These are phyloP conservation scores for Stellera chamaejasme DNA, from an alignment of 345 rosid genomes.

Conservation along the genomic window DNA sequence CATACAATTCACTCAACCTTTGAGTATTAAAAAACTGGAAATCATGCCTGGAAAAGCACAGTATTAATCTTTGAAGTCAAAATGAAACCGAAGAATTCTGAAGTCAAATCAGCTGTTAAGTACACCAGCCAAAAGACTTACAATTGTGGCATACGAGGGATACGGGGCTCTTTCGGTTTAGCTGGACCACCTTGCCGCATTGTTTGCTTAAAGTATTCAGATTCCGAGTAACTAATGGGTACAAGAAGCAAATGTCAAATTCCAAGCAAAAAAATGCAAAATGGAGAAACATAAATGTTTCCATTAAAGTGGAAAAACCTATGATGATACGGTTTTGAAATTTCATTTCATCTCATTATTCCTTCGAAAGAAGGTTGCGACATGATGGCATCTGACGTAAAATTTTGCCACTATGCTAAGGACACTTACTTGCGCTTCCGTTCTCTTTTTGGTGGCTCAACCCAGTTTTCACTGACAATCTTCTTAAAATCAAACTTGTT, in stretches of 20 bases:
- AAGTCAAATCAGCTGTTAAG: not conserved
- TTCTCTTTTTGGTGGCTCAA: slow-evolving; percentile 98
- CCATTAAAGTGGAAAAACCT: no score
- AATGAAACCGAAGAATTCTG: slow-evolving; percentile 9
- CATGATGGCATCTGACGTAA: no score
- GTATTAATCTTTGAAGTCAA: not conserved
- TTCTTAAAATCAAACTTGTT: slow-evolving; percentile 90
- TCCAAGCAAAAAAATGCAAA: not conserved
- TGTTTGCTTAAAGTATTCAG: slow-evolving; percentile 94
- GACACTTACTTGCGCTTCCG: slow-evolving; percentile 94
- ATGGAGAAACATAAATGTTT: not conserved
- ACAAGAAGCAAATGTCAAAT: slow-evolving; percentile 4
- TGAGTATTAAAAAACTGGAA: slow-evolving; percentile 96
- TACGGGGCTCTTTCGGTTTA: slow-evolving; percentile 93
- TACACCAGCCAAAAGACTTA: slow-evolving; percentile 25
- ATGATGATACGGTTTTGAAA: no score
- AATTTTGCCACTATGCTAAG: no score
- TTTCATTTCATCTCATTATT: no score
- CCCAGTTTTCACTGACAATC: slow-evolving; percentile 92
- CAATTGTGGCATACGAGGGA: slow-evolving; percentile 99
- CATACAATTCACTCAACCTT: slow-evolving; percentile 90
- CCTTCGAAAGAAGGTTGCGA: no score
- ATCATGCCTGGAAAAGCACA: slow-evolving; percentile 60
- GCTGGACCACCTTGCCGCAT: slow-evolving; percentile 93
- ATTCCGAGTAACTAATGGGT: slow-evolving; percentile 75